Conservation (phyloP, 2,329 filamentous ascomycete species). For the Talaromyces amestolkiae region DNA sequence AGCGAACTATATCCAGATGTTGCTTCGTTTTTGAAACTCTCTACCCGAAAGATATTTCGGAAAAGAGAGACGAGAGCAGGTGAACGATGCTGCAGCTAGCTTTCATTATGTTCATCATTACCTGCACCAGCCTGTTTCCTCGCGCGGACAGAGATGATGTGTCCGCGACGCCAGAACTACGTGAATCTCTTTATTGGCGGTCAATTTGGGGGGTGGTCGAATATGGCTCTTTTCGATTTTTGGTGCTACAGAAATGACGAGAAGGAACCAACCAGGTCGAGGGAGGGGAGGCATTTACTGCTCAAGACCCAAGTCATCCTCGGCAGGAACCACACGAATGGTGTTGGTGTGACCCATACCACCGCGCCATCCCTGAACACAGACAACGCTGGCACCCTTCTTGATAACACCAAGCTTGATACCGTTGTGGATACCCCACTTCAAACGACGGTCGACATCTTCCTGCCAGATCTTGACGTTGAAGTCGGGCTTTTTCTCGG, state of each 20-base stretch:
- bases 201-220: not conserved
- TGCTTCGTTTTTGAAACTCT: slow-evolving; percentile 5
- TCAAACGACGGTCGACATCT: slow-evolving; percentile 95
- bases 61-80: slow-evolving; percentile 1
- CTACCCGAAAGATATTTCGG: not conserved
- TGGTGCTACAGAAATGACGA: not conserved
- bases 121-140: not conserved
- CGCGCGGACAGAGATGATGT: not conserved
- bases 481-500: slow-evolving; percentile 92
- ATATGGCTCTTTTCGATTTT: slow-evolving; percentile 2
- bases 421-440: slow-evolving; percentile 90
- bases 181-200: not conserved
- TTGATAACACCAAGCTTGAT: slow-evolving; percentile 77
- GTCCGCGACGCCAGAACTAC: slow-evolving; percentile 1
- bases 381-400: slow-evolving; percentile 69
- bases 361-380: slow-evolving; percentile 67
- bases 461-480: slow-evolving; percentile 93
- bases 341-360: slow-evolving; percentile 69
- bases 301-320: slow-evolving; percentile 44
- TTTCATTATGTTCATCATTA: slow-evolving; percentile 1
- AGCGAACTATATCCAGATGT: slow-evolving; percentile 4
- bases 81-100: slow-evolving; percentile 2
- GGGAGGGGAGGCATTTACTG: slow-evolving; percentile 6
- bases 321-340: slow-evolving; percentile 51
- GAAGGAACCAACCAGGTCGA: not conserved